A percentile compares a stretch with the other conserved stretches of the same genome.
Conservation (phyloP, 208 protist species). For the Trypanosoma brucei region DNA sequence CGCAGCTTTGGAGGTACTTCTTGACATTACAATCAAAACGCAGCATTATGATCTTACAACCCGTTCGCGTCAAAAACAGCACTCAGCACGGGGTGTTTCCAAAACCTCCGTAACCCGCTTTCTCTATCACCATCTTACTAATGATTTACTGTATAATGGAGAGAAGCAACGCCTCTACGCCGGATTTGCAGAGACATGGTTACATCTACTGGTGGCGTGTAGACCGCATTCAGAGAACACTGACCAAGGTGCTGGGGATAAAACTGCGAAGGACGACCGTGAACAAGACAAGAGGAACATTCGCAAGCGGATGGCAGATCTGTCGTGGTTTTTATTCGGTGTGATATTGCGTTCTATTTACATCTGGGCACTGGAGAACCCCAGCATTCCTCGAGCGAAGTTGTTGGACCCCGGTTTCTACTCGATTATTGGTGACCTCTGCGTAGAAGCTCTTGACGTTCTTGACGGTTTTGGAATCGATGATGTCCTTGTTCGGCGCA, state of each 20-base stretch:
- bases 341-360: constrained; percentile 80
- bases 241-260: neutral
- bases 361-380: constrained; percentile 69
- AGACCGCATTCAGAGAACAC: neutral
- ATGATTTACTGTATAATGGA: constrained; percentile 73
- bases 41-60: constrained; percentile 68
- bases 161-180: constrained; percentile 60
- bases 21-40: constrained; percentile 56
- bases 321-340: constrained; percentile 86
- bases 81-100: constrained; percentile 5
- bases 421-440: constrained; percentile 50
- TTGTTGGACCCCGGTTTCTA: constrained; percentile 75
- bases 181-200: constrained; percentile 66
- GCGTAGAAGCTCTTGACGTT: constrained; percentile 42
- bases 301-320: constrained; percentile 56
- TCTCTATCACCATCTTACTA: constrained; percentile 79
- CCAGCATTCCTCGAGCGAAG: constrained; percentile 25
- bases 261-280: too few relatives aligned
- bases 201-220: constrained; percentile 37
- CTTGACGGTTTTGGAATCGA: constrained; percentile 41
- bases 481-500: constrained; percentile 38
- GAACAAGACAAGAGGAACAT: constrained; percentile 27
- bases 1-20: constrained; percentile 65
- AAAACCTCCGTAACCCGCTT: constrained; percentile 57
- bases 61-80: constrained; percentile 22